Evolutionary conservation across 2,329 filamentous ascomycete genomes (phyloP).

Genomic region (Nothopassalora personata): DNA sequence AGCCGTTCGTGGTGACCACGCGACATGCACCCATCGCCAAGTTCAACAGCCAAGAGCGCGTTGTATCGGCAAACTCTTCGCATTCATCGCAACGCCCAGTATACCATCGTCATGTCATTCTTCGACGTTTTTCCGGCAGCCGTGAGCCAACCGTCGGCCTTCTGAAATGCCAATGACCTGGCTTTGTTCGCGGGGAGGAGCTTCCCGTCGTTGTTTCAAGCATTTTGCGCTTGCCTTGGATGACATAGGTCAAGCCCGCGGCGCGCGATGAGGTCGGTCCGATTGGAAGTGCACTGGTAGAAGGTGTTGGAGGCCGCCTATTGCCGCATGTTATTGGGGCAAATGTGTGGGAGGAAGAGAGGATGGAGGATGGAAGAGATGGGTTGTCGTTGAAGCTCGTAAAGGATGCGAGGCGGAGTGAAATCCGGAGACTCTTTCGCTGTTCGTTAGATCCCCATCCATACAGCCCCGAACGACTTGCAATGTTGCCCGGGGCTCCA

Average conservation of each 20-base stretch:
- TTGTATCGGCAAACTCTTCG: not conserved
- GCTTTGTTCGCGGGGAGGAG: not conserved
- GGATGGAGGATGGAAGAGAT: no score
- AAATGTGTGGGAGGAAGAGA: no score
- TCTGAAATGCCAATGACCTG: not conserved
- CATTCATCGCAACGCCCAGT: not conserved
- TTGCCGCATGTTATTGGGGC: no score
- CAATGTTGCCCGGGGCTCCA: no score
- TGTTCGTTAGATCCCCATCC: no score
- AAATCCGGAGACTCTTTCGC: no score
- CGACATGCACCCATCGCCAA: not conserved
- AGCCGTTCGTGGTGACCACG: not conserved
- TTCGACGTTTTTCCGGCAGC: not conserved
- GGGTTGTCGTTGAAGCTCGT: no score
- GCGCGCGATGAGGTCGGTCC: not conserved
- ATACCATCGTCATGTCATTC: not conserved
- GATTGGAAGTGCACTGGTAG: no score
- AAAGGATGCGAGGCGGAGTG: no score
- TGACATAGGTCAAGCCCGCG: not conserved
- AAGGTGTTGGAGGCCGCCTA: no score
- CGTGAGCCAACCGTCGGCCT: no score
- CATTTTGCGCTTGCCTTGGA: not conserved
- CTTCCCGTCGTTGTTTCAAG: not conserved
- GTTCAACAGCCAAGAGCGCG: not conserved
- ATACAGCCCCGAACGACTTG: no score